phyloP scores from a whole-genome alignment of 2,329 filamentous ascomycete genomes.

The Fonsecaea multimorphosa region DNA sequence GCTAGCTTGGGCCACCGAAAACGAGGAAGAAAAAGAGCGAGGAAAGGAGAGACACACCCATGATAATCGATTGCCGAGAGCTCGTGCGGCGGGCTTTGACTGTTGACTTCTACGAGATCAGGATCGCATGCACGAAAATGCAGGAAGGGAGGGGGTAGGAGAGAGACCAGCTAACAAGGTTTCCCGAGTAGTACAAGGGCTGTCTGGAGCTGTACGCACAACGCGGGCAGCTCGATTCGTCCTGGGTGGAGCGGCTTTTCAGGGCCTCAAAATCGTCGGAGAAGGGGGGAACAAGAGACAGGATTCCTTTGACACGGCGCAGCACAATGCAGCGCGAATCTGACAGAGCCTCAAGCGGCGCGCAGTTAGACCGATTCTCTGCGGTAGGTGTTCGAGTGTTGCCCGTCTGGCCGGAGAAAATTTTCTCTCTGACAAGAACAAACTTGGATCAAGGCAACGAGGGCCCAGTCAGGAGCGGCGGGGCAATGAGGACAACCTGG shows the following conservation, averaged over 20 bases:
- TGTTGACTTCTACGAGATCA: constrained; percentile 41
- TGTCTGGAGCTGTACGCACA: constrained; percentile 30
- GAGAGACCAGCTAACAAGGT: constrained; percentile 41
- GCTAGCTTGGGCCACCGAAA: constrained; percentile 38
- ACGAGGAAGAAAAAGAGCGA: constrained; percentile 15
- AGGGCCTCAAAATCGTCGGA: constrained; percentile 24
- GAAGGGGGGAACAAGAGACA: constrained; percentile 10
- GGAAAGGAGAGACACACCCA: constrained; percentile 42
- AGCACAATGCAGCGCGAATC: constrained; percentile 18
- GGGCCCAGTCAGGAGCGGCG: constrained; percentile 15
- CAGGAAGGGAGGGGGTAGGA: constrained; percentile 37
- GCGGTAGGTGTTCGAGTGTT: constrained; percentile 18
- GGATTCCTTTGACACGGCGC: constrained; percentile 20
- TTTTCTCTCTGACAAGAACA: constrained; percentile 26
- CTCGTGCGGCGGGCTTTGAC: constrained; percentile 36
- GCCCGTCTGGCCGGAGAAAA: constrained; percentile 26
- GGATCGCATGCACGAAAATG: constrained; percentile 42
- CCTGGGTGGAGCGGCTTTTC: constrained; percentile 31
- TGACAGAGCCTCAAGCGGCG: constrained; percentile 35
- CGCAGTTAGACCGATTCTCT: constrained; percentile 21
- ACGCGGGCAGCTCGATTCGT: constrained; percentile 35
- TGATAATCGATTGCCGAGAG: constrained; percentile 44
- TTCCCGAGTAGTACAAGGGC: constrained; percentile 40
- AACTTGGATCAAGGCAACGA: constrained; percentile 25
- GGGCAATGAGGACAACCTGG: constrained; percentile 12